Base-by-base conservation (phyloP, 192 early-diverging fungal species). In the Linderina pennispora region DNA sequence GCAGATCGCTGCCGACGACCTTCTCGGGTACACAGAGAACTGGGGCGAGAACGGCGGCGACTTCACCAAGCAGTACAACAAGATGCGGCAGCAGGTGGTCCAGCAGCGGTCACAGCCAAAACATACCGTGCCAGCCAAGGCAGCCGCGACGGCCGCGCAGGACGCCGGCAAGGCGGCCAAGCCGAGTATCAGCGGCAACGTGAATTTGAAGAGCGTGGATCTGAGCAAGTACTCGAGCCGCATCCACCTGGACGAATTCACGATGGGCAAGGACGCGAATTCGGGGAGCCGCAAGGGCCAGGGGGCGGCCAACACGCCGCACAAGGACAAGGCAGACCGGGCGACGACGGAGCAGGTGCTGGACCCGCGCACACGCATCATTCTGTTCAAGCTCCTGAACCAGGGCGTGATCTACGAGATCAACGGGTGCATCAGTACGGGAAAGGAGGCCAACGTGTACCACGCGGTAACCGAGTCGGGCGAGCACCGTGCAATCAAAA, bases 401-500 rank as follows among this genome's bases (percentile, higher is more conserved):
- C 72, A 82, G 34, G 86, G 87, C 40, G 62, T 91, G 4, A 88
- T 98, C 45, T 84, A 89, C 55, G 90, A 92, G 52, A 84, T 98
- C 48, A 93, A 98, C 57, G 96, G 96, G 1, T 98, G 96, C 66
- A 84, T 98, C 36, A 91, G 88, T 59, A 98, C 96, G 0, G 96
- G 95, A 10, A 98, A 98, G 59, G 95, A 98, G 70, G 96, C 96
- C 49, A 98, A 98, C 62, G 96, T 98, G 14, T 98, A 98, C 51
- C 94, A 98, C 45, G 96, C 96, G 6, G 71, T 80, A 13, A 95
- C 92, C 8, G 89, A 90, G 36, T 53, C 73, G 10, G 88, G 86
- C 20, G 66, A 77, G 33, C 91, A 95, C 55, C 73, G 86, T 4
- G 93, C 96, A 7, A 90, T 98, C 56, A 97, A 98, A 55, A 85